These are phyloP conservation scores for Euptelea pleiosperma DNA, from an alignment of 164 flowering plant genomes.

Conservation along the genomic window DNA sequence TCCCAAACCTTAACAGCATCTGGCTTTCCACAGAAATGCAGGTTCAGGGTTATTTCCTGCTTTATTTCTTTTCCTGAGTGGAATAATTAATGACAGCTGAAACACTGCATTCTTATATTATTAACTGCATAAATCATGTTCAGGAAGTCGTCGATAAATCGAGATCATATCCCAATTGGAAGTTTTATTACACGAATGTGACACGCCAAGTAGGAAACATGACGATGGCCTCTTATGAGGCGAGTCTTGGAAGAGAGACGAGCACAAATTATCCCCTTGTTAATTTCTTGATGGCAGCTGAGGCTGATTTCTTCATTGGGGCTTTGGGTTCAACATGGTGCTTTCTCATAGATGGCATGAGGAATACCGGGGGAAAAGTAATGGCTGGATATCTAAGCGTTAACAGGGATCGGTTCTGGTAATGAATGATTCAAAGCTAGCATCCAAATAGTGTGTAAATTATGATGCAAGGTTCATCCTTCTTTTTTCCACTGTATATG, in stretches of 20 bases:
- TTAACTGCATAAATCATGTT: neutral
- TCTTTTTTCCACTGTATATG: neutral
- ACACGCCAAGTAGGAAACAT: slow-evolving; percentile 74
- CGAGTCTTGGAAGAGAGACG: slow-evolving; percentile 79
- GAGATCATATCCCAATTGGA: slow-evolving; percentile 55
- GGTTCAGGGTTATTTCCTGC: slow-evolving; percentile 33
- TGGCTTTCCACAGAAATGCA: slow-evolving; percentile 99
- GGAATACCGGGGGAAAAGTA: slow-evolving; percentile 83
- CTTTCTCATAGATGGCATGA: slow-evolving; percentile 93
- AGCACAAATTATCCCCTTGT: slow-evolving; percentile 76
- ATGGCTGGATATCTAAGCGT: slow-evolving; percentile 81
- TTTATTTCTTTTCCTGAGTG: neutral
- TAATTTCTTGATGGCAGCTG: slow-evolving; percentile 75
- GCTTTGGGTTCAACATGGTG: slow-evolving; percentile 99
- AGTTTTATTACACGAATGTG: slow-evolving; percentile 79
- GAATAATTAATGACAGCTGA: neutral
- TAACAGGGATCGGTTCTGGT: slow-evolving; percentile 80
- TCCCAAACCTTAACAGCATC: slow-evolving; percentile 67
- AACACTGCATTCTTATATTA: neutral
- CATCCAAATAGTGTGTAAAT: neutral
- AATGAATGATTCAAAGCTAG: slow-evolving; percentile 9
- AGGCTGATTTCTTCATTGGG: slow-evolving; percentile 79
- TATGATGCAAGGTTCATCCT: neutral
- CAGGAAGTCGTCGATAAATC: slow-evolving; percentile 83
- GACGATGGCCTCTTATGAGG: slow-evolving; percentile 84